Evolutionary conservation across 345 rosid genomes (phyloP), one percentile per base, ranked within the genome.

Genomic region (Noccaea caerulescens): DNA sequence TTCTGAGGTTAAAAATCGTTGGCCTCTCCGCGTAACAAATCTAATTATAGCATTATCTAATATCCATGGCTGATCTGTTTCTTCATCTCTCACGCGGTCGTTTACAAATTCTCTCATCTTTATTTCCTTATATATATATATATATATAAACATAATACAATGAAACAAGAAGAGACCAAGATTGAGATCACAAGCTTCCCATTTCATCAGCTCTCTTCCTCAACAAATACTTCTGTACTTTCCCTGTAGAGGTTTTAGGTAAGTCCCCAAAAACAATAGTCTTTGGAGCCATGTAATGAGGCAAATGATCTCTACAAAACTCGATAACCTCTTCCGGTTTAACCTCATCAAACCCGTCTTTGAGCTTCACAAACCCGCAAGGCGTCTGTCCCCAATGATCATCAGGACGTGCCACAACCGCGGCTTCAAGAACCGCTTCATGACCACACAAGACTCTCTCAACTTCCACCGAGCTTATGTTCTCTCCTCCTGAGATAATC

Each of bases 311-410:
- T 58, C 87, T 74, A 61, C 92, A 93, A 49, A 77, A 88, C 44
- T 58, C 58, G 12, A 90, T 82, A 14, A 93, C 79, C 30, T 90
- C 97, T 42, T 76, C 69, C 3, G 78, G 81, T 41, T 66, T 32
- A 0, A 51, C 56, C 0, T 6, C 11, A 8, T 79, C 45, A 16
- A 63, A 79, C 11, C 82, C 91, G 3, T 84, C 86, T 80, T 84
- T 93, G 38, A 90, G 50, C 71, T 80, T 90, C 56, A 93, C 88
- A 18, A 93, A 90, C 16, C 92, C 96, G 57, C 97, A 90, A 46
- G 97, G 96, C 1, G 96, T 87, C 44, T 93, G 85, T 52, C 98
- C 97, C 93, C 96, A 90, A 1, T 84, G 83, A 73, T 82, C 68
- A 67, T 93, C 97, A 0, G 89, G 96, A 56, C 90, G 74, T 0